Base-by-base conservation (phyloP, 83 land plant species). In the Picea engelmannii region DNA sequence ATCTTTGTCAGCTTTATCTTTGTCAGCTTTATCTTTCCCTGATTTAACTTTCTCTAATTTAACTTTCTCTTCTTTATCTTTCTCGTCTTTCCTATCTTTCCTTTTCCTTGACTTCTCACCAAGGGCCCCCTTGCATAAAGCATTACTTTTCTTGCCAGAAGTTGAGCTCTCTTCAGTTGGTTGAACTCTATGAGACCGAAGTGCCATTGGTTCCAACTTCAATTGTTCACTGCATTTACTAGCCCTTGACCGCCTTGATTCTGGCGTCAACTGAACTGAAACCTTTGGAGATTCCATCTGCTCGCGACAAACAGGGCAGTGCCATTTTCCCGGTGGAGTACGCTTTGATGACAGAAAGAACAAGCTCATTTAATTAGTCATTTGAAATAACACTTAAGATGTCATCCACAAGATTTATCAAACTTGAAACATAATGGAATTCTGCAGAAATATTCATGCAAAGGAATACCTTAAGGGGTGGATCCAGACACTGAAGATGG, bases 281-380 rank as follows among this genome's bases (percentile, higher is more conserved):
- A 83, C 23, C 49, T 86, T 86, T 10, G 80, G 24, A 25, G 80
- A 18, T 68, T 83, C 89, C 59, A 44, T 85, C 27, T 84, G 81
- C 69, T 89, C 88, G 40, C 83, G 82, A 78, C 99, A 96, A 13
- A n/a, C 83, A 55, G 97, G 97, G 84, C 99, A 95, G 42, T 90
- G 85, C 99, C 99, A 96, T 83, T 95, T 95, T 40, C 99, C 99
- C 80, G 85, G 90, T 40, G 97, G 97, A 47, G 95, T 87, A 40
- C 96, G 92, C 99, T 94, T 73, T 44, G 25, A 73, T 40, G 76
- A 73, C 18, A 73, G 5, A 73, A 73, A 5, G 25, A 11, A 73
- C 52, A 73, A 44, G 11, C 42, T 9, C 27, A 25, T 68, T n/a
- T 44, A 40, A 18, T 44, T 47, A 73, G 76, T 73, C 21, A 62